Evolutionary conservation across 2,329 filamentous ascomycete species (phyloP), one percentile per base, ranked within the genome.

Genomic region (Ophiostoma sp.): DNA sequence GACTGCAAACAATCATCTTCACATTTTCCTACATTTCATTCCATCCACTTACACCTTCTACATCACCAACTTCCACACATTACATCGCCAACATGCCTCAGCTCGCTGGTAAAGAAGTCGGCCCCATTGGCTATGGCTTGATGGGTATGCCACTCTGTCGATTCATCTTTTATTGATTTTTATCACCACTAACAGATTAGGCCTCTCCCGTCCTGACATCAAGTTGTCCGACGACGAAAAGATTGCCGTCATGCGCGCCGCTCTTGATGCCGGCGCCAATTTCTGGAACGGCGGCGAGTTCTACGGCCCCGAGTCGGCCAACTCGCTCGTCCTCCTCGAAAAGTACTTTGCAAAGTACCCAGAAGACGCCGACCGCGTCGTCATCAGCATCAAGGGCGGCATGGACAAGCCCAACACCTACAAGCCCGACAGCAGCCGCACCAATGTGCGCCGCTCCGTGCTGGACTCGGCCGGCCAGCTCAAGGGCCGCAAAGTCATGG

Each of bases 241-340:
- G 50, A 85, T 90, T 75, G 85, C 85, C 59, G 86, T 87, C 12
- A 83, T 92, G 80, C 86, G 86, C 76, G 84, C 86, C 22, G 83
- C 89, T 6, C 79, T 90, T 15, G 76, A 80, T 31, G 79, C 79
- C 12, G 83, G 75, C 72, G 82, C 81, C 77, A 85, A 81, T 75
- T 82, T 86, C 72, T 92, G 89, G 89, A 91, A 91, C 77, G 89
- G 84, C 50, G 90, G 85, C 75, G 89, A 91, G 78, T 87, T 92
- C 78, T 93, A 93, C 81, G 90, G 90, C 52, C 82, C 84, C 0
- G 85, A 86, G 0, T 83, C 87, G 25, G 84, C 84, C 77, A 90
- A 91, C 81, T 82, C 85, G 2, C 80, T 90, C 75, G 86, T 87
- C 28, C 81, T 92, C 9, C 81, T 92, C 39, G 85, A 88, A 74